Base-by-base conservation (phyloP, 768 basidiomycete species). In the Russula emetica region DNA sequence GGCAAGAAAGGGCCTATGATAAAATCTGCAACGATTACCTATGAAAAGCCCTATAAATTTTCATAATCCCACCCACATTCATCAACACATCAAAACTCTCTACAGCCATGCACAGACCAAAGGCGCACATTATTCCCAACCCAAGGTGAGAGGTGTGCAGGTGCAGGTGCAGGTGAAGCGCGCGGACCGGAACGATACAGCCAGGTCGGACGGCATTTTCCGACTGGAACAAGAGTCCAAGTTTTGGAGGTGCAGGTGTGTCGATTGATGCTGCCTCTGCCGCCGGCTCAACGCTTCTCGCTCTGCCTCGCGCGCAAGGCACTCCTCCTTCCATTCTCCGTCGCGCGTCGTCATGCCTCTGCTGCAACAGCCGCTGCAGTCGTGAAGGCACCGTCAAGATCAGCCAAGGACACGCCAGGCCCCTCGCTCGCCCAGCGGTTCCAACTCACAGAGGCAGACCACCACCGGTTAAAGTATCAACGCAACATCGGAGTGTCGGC, bases 401-500 rank as follows among this genome's bases (percentile, higher is more conserved):
- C 8, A 7, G 42, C 34, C 3, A 34, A 5, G 18, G 58, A 59
- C 22, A 38, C 58, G 4, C 55, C 64, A n/a, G 42, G 28, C 28
- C 44, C 34, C 32, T 52, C 55, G 28, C 66, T 66, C 14, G 65
- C 67, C 24, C 59, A 62, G 47, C 57, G 54, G 20, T 68, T 66
- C 55, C 59, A 76, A 3, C 77, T 92, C 67, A 80, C 87, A 1
- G 84, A 86, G 7, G 76, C 78, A 55, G 97, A 99, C 76, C 66
- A 78, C 58, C 71, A 76, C 63, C 80, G 90, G 13, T 80, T 98
- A 47, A 76, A 74, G 24, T 84, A 84, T 62, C 92, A 98, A 74
- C 80, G 97, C 67, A 99, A 99, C 74, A 96, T 99, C 65, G 97
- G 97, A 68, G 90, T 99, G 64, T 92, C 90, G 4, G 94, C 94